phyloP scores from a whole-genome alignment of 495 filamentous ascomycete genomes.

The Hypoxylon perforatum region DNA sequence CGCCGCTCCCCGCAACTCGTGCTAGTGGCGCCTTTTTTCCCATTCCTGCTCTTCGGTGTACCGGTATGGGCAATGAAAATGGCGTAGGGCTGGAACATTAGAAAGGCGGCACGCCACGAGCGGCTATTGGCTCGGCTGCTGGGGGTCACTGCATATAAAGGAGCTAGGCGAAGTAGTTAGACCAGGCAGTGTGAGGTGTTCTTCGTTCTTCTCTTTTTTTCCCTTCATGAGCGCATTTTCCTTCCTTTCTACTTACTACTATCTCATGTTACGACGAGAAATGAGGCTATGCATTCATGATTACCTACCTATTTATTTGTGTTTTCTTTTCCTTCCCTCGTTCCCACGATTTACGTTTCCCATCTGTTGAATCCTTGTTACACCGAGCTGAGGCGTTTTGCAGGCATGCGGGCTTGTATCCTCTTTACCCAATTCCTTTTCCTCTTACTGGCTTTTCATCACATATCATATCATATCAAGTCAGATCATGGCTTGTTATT shows the following conservation, averaged over 20 bases:
- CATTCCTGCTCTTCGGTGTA: constrained; percentile 9
- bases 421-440: not conserved
- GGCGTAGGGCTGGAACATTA: constrained; percentile 37
- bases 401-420: not conserved
- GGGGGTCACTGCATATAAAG: constrained; percentile 25
- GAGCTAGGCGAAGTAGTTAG: constrained; percentile 12
- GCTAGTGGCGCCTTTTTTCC: not conserved
- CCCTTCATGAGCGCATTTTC: not conserved
- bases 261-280: constrained; percentile 11
- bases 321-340: not conserved
- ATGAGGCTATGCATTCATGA: constrained; percentile 35
- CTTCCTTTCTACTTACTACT: not conserved
- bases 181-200: constrained; percentile 13
- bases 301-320: no score
- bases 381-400: constrained; percentile 14
- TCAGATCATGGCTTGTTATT: not conserved
- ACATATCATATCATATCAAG: not conserved
- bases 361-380: not conserved
- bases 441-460: not conserved
- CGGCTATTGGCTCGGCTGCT: constrained; percentile 6
- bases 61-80: constrained; percentile 12
- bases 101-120: constrained; percentile 14
- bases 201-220: constrained; percentile 3
- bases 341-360: not conserved
- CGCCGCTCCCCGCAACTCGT: not conserved